Conservation (phyloP, 192 early-diverging fungal genomes). For the Allomyces macrogynus region DNA sequence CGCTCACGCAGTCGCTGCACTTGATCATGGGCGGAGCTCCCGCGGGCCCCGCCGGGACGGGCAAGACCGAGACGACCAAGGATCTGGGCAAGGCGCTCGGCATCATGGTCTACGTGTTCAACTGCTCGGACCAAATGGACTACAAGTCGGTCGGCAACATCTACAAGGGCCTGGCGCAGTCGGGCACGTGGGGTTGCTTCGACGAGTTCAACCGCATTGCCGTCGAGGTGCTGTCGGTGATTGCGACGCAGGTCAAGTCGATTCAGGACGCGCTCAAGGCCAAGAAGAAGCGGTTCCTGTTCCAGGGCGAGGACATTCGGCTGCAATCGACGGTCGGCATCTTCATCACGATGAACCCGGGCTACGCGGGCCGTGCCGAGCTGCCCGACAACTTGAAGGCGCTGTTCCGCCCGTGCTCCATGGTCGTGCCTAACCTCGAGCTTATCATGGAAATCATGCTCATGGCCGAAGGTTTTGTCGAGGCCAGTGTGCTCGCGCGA, state of each 20-base stretch:
- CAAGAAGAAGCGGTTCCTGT: constrained; percentile 52
- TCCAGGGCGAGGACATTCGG: constrained; percentile 67
- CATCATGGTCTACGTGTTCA: constrained; percentile 93
- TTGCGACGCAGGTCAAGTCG: too few species aligned
- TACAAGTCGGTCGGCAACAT: constrained; percentile 99
- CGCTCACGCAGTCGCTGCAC: constrained; percentile 90
- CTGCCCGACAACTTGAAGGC: constrained; percentile 98
- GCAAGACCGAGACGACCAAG: constrained; percentile 98
- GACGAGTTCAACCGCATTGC: too few species aligned
- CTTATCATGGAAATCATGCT: constrained; percentile 99
- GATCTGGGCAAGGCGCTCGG: constrained; percentile 87
- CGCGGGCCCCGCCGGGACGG: constrained; percentile 95
- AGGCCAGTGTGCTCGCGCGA: constrained; percentile 74
- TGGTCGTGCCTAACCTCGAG: constrained; percentile 94
- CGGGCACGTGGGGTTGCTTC: too few species aligned
- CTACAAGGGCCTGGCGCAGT: constrained; percentile 93
- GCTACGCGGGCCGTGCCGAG: constrained; percentile 94
- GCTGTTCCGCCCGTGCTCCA: constrained; percentile 94
- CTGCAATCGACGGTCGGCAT: constrained; percentile 83
- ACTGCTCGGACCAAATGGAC: constrained; percentile 99
- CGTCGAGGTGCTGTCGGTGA: too few species aligned
- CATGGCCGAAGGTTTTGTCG: constrained; percentile 95
- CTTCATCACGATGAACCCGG: constrained; percentile 99
- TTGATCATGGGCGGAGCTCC: constrained; percentile 84
- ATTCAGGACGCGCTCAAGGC: constrained; percentile 73